Conservation (phyloP, 164 flowering plant genomes). For the Buxus sempervirens region DNA sequence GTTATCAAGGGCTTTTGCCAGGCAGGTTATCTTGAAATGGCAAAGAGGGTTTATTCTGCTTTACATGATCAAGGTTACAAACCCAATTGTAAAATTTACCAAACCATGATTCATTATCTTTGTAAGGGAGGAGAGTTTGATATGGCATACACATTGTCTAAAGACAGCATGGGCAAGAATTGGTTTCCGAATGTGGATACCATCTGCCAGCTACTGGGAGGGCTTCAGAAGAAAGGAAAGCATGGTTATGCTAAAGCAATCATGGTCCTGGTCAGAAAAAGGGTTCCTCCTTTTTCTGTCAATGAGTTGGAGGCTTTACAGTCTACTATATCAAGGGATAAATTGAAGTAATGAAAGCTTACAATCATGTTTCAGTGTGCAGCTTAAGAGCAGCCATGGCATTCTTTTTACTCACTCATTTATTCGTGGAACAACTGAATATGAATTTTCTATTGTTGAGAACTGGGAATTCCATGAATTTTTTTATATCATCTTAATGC, state of each 20-base stretch:
- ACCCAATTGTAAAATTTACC: constrained; percentile 61
- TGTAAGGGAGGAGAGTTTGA: constrained; percentile 54
- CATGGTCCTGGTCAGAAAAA: constrained; percentile 37
- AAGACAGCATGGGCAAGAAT: constrained; percentile 51
- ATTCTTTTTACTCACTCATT: neutral
- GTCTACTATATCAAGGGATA: constrained; percentile 20
- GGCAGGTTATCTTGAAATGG: constrained; percentile 63
- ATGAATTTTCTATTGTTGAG: neutral
- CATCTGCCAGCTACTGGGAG: constrained; percentile 47
- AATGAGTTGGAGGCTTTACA: constrained; percentile 34
- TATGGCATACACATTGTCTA: constrained; percentile 56
- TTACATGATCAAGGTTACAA: constrained; percentile 37
- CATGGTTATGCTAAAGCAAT: constrained; percentile 37
- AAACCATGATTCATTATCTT: constrained; percentile 78
- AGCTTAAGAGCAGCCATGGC: neutral
- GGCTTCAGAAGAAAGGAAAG: constrained; percentile 39
- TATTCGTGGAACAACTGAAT: neutral
- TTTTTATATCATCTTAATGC: neutral
- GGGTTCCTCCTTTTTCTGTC: constrained; percentile 48
- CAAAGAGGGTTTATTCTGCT: constrained; percentile 55
- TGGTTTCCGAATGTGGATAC: constrained; percentile 58
- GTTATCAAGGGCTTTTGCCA: constrained; percentile 69
- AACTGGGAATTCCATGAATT: neutral
- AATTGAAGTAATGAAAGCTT: neutral
- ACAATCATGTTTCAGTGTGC: neutral